Percentiles rank a stretch among this genome's conserved stretches.
phyloP scores from a whole-genome alignment of 2,329 filamentous ascomycete species.

The Pseudophaeomoniella oleicola region DNA sequence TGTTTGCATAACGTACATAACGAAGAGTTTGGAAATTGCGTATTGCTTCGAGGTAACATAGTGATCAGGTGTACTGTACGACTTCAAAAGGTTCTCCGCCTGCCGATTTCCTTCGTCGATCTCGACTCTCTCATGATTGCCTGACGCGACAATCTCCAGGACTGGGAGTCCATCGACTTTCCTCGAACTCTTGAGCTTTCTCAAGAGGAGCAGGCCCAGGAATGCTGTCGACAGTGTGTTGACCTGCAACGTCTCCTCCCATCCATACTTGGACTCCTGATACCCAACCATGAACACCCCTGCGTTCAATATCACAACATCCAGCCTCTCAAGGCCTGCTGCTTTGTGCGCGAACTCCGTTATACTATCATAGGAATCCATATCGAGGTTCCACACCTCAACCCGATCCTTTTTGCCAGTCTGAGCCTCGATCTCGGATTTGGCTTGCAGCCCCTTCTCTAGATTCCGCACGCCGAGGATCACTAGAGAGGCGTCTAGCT shows the following conservation, averaged over 20 bases:
- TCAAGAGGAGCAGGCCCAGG: slow-evolving; percentile 37
- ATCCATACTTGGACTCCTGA: slow-evolving; percentile 25
- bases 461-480: slow-evolving; percentile 32
- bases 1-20: slow-evolving; percentile 26
- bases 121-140: slow-evolving; percentile 20
- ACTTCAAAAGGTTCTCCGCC: slow-evolving; percentile 12
- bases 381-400: slow-evolving; percentile 31
- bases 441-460: slow-evolving; percentile 26
- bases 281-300: slow-evolving; percentile 26
- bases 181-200: slow-evolving; percentile 20
- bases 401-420: slow-evolving; percentile 20
- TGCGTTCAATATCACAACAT: slow-evolving; percentile 31
- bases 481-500: slow-evolving; percentile 25
- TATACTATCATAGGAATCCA: slow-evolving; percentile 30
- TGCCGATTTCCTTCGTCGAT: slow-evolving; percentile 10
- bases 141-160: slow-evolving; percentile 30
- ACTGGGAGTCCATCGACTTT: slow-evolving; percentile 17
- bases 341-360: slow-evolving; percentile 20
- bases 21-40: slow-evolving; percentile 24
- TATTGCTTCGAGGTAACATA: slow-evolving; percentile 23
- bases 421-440: slow-evolving; percentile 20
- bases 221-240: slow-evolving; percentile 43
- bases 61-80: slow-evolving; percentile 16
- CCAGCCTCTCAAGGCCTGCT: slow-evolving; percentile 21
- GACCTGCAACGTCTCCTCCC: slow-evolving; percentile 40